A percentile compares a stretch with the other conserved stretches of the same genome.
phyloP scores from a whole-genome alignment of 164 flowering plant species.

The Berberis thunbergii region DNA sequence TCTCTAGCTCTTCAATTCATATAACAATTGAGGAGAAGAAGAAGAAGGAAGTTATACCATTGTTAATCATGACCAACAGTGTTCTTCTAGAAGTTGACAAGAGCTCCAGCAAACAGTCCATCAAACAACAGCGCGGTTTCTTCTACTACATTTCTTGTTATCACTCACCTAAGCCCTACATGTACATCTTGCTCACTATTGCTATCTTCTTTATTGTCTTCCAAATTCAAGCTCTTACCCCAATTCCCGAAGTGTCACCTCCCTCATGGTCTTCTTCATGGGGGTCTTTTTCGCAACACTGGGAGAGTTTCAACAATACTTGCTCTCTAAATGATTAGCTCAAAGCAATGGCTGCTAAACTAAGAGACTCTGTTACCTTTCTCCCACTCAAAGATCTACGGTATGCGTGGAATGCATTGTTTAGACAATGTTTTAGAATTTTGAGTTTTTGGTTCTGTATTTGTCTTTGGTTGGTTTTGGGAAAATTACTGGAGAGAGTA shows the following conservation, averaged over 20 bases:
- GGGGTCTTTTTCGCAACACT: slow-evolving; percentile 19
- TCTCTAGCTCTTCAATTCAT: too few relatives aligned
- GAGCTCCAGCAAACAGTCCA: background rate
- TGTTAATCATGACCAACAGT: too few relatives aligned
- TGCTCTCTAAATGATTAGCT: slow-evolving; percentile 9
- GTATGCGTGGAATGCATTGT: slow-evolving; percentile 11
- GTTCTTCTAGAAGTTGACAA: background rate
- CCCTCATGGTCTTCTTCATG: background rate
- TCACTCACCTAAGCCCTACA: slow-evolving; percentile 7
- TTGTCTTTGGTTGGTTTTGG: too few relatives aligned
- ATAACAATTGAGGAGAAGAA: too few relatives aligned
- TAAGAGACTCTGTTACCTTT: slow-evolving; percentile 52
- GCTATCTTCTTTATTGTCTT: slow-evolving; percentile 12
- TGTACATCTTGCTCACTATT: slow-evolving; percentile 6
- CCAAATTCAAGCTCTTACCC: slow-evolving; percentile 12
- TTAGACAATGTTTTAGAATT: too few relatives aligned
- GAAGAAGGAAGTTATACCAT: too few relatives aligned
- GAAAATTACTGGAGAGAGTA: too few relatives aligned
- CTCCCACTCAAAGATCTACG: slow-evolving; percentile 73
- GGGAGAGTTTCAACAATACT: slow-evolving; percentile 13
- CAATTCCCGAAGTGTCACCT: background rate
- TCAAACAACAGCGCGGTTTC: background rate
- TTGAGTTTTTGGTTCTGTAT: too few relatives aligned
- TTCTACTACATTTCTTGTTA: background rate
- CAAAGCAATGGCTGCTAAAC: slow-evolving; percentile 24